phyloP scores from a whole-genome alignment of 495 filamentous ascomycete species.

The Acidomyces sp. region DNA sequence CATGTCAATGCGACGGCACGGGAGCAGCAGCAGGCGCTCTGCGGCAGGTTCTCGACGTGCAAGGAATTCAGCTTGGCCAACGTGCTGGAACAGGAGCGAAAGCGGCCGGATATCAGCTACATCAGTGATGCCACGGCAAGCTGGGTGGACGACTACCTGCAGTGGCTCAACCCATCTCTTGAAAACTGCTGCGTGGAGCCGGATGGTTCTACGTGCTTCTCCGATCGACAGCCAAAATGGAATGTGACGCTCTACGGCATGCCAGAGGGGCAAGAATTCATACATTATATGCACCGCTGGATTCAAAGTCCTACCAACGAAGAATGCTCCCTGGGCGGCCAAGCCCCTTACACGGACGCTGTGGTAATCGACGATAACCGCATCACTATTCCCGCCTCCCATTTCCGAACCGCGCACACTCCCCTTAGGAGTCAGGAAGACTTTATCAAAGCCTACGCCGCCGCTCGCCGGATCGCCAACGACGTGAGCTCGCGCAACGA shows the following conservation, averaged over 20 bases:
- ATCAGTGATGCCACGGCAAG: conserved; percentile 84
- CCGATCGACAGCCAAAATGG: conserved; percentile 61
- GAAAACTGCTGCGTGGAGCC: conserved; percentile 61
- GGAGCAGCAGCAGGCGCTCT: conserved; percentile 66
- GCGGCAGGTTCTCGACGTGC: conserved; percentile 82
- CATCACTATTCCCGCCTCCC: conserved; percentile 58
- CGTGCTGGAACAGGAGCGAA: conserved; percentile 81
- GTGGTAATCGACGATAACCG: conserved; percentile 60
- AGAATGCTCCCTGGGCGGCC: conserved; percentile 74
- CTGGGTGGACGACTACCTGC: conserved; percentile 94
- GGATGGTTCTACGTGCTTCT: conserved; percentile 58
- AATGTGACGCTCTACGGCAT: conserved; percentile 79
- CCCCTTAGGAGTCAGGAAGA: conserved; percentile 79
- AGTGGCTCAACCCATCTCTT: conserved; percentile 81
- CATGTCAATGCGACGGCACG: conserved; percentile 65
- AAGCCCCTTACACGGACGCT: conserved; percentile 74
- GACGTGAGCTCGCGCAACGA: conserved; percentile 50
- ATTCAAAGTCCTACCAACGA: conserved; percentile 64
- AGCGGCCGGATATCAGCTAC: conserved; percentile 78
- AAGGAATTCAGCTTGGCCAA: conserved; percentile 71
- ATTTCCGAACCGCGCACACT: conserved; percentile 83
- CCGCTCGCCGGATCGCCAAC: conserved; percentile 77
- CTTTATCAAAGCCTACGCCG: conserved; percentile 80
- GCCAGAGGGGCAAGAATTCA: conserved; percentile 83
- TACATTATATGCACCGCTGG: conserved; percentile 73